Evolutionary conservation across 1,139 yeast genomes (phyloP), one percentile per base, ranked within the genome.

Genomic region (Petasospora rhodanensis): DNA sequence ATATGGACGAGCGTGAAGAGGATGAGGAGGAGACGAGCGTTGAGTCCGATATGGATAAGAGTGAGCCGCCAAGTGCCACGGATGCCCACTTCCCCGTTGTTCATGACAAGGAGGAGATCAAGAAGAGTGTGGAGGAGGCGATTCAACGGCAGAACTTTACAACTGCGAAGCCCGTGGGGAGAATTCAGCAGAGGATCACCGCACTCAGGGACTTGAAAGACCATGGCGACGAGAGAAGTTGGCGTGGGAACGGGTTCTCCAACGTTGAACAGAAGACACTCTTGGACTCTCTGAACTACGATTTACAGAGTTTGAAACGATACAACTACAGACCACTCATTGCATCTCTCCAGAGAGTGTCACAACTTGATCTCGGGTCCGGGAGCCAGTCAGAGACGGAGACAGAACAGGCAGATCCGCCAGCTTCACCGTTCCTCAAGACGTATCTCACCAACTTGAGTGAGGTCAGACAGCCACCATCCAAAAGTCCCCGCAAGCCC

Each of bases 121-220:
- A 21, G 23, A 14, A 14, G 17, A 23, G 14, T 6, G 17, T n/a
- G n/a, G n/a, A n/a, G n/a, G n/a, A n/a, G n/a, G n/a, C n/a, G n/a
- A n/a, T n/a, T n/a, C n/a, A n/a, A n/a, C n/a, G n/a, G n/a, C n/a
- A n/a, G n/a, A n/a, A n/a, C n/a, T n/a, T n/a, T n/a, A 7, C 23
- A 12, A 8, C n/a, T 21, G 13, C 7, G 7, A 21, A 21, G n/a
- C 29, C 21, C 10, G 23, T 32, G 10, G 52, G 54, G 1, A 41
- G 53, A 35, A 47, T 49, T 17, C 54, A 50, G 19, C 52, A 46
- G 17, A 41, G 41, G 15, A 38, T 50, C 5, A 41, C 38, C 5
- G 39, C 37, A 8, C 28, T 49, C 23, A 47, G 45, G 17, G 38
- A 31, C 6, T 11, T 49, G 26, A 35, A 39, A 15, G 43, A 34